Evolutionary conservation across 2,329 filamentous ascomycete species (phyloP), one percentile per base, ranked within the genome.

Genomic region (Diaporthe ilicicola): DNA sequence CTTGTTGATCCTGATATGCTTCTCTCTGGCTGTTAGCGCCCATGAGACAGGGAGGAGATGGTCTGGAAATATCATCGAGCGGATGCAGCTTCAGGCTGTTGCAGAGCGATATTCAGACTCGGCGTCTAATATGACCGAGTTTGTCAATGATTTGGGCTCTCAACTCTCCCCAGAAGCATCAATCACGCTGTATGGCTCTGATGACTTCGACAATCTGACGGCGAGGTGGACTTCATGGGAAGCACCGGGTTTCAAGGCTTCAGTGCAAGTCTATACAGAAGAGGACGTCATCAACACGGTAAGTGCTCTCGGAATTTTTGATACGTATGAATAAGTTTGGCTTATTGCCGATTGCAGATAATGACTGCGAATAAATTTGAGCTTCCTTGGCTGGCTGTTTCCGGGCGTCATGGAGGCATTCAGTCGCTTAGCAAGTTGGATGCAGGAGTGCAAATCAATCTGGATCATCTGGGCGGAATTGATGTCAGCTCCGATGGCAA

Each of bases 341-440:
- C 37, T 64, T 10, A 50, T 15, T 13, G 2, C 37, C 6, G 24
- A 24, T 1, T 8, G 10, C 66, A 86, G 84, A 81, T 87, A 48
- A 80, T 81, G 76, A 88, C 80, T 71, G 86, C 87, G 54, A 87
- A 85, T 74, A 74, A 80, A 42, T 77, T 82, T 59, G 74, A 80
- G 2, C 70, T 88, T 1, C 86, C 87, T 0, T 88, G 89, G 73
- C 82, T 90, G 2, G 83, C 86, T 0, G 84, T 82, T 75, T 88
- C 86, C 75, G 85, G 86, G 13, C 82, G 80, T 2, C 88, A 90
- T 69, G 88, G 87, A 4, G 79, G 84, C 3, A 80, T 86, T 51
- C 85, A 80, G 44, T 86, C 85, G 0, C 74, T 89, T 2, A 84
- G 83, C 0, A 80, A 78, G 46, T 84, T 89, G 80, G 74, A 84